Evolutionary conservation across 805 yeast species (phyloP), one percentile per base, ranked within the genome.

Genomic region (Yamadazyma akitaensis): DNA sequence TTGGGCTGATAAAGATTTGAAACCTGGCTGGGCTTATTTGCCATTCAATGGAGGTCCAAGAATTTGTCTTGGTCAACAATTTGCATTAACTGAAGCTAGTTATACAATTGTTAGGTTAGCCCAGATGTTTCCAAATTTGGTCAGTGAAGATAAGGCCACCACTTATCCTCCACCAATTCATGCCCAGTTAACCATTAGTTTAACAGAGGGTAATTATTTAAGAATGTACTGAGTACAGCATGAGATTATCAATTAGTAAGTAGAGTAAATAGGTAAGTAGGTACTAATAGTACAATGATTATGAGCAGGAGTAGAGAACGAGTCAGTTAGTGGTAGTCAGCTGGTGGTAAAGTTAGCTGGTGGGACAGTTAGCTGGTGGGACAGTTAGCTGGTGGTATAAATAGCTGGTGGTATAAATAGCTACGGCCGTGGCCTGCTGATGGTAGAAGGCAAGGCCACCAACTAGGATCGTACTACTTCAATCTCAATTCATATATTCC

Each of bases 21-120:
- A 59, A 37, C 59, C 65, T 31, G 70, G 74, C 8, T 76, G 80
- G 80, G 75, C 72, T 26, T 76, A 72, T 57, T 59, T 76, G 28
- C 80, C 81, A 21, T 76, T 76, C 62, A 75, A 76, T 53, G 82
- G 81, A 38, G 82, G 82, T 6, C 81, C 81, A 18, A 61, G 82
- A 50, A 75, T 77, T 48, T 77, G 81, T 56, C 62, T 77, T 44
- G 82, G 81, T 35, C 81, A 77, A 63, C 81, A 77, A 59, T 76
- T 75, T 59, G 82, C 81, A 6, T 68, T 77, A 17, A 76, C 80
- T 17, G 81, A 77, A 60, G 76, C 78, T 11, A 64, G 75, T 17
- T 76, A 73, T 57, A 63, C 69, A 16, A 53, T 72, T 36, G 68
- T 64, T 14, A 63, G 78, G 50, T 55, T 75, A 30, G 43, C 53